Evolutionary conservation across 2,329 filamentous ascomycete genomes (phyloP), one percentile per base, ranked within the genome.

Genomic region (Dactylellina parvicollis): DNA sequence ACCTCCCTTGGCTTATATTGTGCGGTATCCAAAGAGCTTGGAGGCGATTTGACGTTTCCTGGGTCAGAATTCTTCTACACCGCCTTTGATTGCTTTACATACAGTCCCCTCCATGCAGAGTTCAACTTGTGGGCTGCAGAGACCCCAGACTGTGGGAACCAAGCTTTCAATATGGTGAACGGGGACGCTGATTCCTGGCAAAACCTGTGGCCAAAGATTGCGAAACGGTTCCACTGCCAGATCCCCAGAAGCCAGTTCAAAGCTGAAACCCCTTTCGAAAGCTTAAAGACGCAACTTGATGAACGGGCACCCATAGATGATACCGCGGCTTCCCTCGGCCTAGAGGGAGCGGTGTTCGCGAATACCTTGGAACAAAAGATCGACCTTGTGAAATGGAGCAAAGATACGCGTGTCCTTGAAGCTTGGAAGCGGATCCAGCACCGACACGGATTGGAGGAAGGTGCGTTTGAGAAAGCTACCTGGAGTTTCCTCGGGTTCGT

Each of bases 401-500:
- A 82, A 76, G 77, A 79, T 14, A 67, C 76, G 0, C 79, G 82
- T 20, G 81, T 83, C 12, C 77, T 79, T 71, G 70, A 78, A 52
- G 81, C 80, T 5, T 84, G 82, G 82, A 75, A 79, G 36, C 76
- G 65, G 55, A 62, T 84, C 12, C 55, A 47, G 20, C 38, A 81
- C 3, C 76, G 77, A 7, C 78, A 82, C 22, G 77, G 78, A 0
- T 42, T 84, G 16, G 78, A 82, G 3, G 78, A 81, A 56, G 77
- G 79, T 14, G 80, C 78, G 0, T 83, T 82, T 69, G 81, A 82
- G 5, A 81, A 82, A 65, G 83, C 82, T 0, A 84, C 83, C 0
- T 84, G 82, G 82, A 78, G 74, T 0, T 83, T 82, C 59, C 74
- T 82, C 56, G 81, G 79, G 4, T 82, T 83, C 75, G 80, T 81